Evolutionary conservation across 1,139 yeast species (phyloP).

Genomic region (Suhomyces guaymorum): DNA sequence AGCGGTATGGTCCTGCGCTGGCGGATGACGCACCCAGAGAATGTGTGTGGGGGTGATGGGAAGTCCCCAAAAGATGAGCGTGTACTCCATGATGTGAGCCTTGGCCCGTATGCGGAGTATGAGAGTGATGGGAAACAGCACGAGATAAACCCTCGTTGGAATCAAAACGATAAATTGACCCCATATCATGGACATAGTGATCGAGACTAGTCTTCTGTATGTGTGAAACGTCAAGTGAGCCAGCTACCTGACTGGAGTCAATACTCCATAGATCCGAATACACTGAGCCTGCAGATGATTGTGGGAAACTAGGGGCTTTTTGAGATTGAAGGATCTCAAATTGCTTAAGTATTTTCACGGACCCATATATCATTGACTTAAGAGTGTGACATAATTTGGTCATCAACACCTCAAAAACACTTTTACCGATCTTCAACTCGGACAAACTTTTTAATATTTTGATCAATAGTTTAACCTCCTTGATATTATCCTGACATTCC

Average conservation of each 20-base stretch:
- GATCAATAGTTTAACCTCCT: constrained; percentile 33
- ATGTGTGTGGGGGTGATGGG: constrained; percentile 3
- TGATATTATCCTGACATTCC: constrained; percentile 30
- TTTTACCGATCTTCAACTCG: constrained; percentile 29
- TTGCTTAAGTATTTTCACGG: constrained; percentile 31
- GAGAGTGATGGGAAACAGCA: constrained; percentile 1
- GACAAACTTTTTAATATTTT: constrained; percentile 43
- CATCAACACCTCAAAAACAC: constrained; percentile 28
- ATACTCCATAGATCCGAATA: constrained; percentile 14
- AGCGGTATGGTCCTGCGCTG: constrained; percentile 6
- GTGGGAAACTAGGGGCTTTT: constrained; percentile 4
- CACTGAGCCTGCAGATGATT: constrained; percentile 14
- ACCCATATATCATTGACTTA: constrained; percentile 33
- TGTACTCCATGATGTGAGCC: not conserved
- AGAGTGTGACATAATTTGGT: constrained; percentile 23
- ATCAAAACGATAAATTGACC: constrained; percentile 2
- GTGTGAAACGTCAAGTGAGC: constrained; percentile 3
- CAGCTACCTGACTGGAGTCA: constrained; percentile 10
- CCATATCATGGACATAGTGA: constrained; percentile 15
- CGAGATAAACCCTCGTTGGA: constrained; percentile 4
- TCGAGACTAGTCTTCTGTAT: constrained; percentile 16
- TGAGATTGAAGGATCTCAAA: constrained; percentile 18
- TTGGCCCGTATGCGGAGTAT: constrained; percentile 2
- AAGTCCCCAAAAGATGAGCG: not conserved
- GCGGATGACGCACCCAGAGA: constrained; percentile 8